Evolutionary conservation across 1,139 yeast genomes (phyloP), one percentile per base, ranked within the genome.

Genomic region (Candida gigantensis): DNA sequence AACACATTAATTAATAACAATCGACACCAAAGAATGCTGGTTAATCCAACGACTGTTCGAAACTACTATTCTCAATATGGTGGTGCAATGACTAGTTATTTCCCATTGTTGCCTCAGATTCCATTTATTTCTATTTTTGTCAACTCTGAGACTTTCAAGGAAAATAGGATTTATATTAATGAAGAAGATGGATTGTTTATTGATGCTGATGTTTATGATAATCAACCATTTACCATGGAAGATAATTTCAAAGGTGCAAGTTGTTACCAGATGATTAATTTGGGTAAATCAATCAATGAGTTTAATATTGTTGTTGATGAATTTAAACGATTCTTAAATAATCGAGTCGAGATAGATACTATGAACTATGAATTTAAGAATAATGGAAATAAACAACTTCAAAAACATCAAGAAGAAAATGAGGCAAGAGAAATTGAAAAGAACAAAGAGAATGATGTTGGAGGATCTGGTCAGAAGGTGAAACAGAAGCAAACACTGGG

Each of bases 211-310:
- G 6, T 23, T 9, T 11, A 11, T 23, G 12, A 7, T 6, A n/a
- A 23, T n/a, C n/a, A 9, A n/a, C 13, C 15, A 39, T n/a, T n/a
- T n/a, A n/a, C n/a, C n/a, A 42, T 15, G 48, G 43, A 33, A 10
- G 13, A 23, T 6, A 23, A 7, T 15, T 32, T 36, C 14, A 15
- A 30, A 20, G 35, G 32, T 20, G 15, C n/a, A 9, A 16, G 24
- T 10, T 38, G 14, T 38, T 44, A 38, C 21, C 45, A 43, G 15
- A 47, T 51, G 53, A 39, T 54, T 7, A 61, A 75, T 42, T 63
- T 81, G 20, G 90, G 89, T 6, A 71, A 78, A 40, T 68, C 85
- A n/a, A 54, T 84, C 37, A 77, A 78, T 44, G 92, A 84, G 51
- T 80, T 88, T 82, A 72, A 74, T 39, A 37, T 47, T 3, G 58